A percentile compares a stretch with the other conserved stretches of the same genome.
Evolutionary conservation across 2,329 filamentous ascomycete species (phyloP).

Genomic region (Cladosporium sp.): DNA sequence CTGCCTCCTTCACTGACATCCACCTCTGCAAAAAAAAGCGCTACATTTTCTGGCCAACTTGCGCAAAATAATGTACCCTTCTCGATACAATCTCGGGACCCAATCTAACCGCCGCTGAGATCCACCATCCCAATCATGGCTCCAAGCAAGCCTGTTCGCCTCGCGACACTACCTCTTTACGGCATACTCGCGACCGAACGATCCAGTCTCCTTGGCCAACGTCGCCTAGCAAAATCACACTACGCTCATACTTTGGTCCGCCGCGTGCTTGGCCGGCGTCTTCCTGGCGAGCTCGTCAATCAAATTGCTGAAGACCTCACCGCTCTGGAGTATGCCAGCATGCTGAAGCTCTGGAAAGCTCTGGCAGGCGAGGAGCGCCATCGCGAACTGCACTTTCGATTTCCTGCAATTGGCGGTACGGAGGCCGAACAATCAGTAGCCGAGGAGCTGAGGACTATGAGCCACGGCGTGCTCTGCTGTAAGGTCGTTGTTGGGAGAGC

Average conservation of each 20-base stretch:
- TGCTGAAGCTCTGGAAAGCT: background rate
- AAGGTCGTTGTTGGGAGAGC: background rate
- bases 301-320: background rate
- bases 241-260: background rate
- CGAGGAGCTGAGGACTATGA: background rate
- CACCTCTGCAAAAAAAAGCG: too few species aligned
- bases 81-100: too few species aligned
- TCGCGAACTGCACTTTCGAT: background rate
- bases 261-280: background rate
- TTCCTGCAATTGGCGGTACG: background rate
- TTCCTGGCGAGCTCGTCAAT: slow-evolving; percentile 2
- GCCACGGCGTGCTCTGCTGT: background rate
- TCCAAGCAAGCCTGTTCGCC: background rate
- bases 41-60: too few species aligned
- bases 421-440: background rate
- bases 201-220: background rate
- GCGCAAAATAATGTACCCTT: too few species aligned
- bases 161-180: slow-evolving; percentile 1
- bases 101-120: too few species aligned
- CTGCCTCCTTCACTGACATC: too few species aligned
- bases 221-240: background rate
- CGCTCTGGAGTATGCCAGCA: background rate
- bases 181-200: slow-evolving; percentile 4
- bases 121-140: too few species aligned
- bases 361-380: background rate